Evolutionary conservation across 257 asterid species (phyloP).

Genomic region (Nicotiana otophora): DNA sequence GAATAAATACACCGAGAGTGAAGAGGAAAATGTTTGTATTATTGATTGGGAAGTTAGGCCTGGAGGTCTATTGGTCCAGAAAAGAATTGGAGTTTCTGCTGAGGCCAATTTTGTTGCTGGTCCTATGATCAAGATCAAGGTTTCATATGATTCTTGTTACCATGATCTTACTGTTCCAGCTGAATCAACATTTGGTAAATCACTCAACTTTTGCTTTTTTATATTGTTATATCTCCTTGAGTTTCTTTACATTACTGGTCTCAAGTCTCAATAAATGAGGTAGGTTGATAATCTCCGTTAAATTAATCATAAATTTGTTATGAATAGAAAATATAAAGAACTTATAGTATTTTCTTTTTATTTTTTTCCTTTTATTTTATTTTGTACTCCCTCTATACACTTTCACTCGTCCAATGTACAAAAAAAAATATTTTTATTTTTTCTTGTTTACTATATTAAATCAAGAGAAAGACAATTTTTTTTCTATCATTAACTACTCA

Average conservation of each 20-base stretch:
- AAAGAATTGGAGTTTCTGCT: slow-evolving; percentile 8
- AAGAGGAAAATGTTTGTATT: background rate
- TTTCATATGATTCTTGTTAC: slow-evolving; percentile 23
- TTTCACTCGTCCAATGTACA: no score
- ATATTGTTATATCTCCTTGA: background rate
- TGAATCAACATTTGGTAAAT: slow-evolving; percentile 29
- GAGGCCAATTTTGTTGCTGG: background rate
- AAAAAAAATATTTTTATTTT: no score
- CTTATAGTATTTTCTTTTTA: no score
- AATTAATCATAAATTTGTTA: no score
- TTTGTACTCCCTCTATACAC: no score
- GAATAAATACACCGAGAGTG: background rate
- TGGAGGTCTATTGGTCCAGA: slow-evolving; percentile 30
- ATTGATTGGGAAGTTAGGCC: slow-evolving; percentile 35
- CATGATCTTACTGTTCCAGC: slow-evolving; percentile 21
- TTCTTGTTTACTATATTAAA: no score
- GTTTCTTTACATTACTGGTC: background rate
- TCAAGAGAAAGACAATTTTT: no score
- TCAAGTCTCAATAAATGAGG: background rate
- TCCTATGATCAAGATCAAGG: slow-evolving; percentile 29
- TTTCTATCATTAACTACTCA: no score
- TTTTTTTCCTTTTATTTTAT: no score
- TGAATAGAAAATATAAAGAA: background rate
- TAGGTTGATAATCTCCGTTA: background rate
- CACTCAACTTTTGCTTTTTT: background rate